These are phyloP conservation scores for Acacia pycnantha DNA, from an alignment of 331 rosid genomes.

Conservation along the genomic window DNA sequence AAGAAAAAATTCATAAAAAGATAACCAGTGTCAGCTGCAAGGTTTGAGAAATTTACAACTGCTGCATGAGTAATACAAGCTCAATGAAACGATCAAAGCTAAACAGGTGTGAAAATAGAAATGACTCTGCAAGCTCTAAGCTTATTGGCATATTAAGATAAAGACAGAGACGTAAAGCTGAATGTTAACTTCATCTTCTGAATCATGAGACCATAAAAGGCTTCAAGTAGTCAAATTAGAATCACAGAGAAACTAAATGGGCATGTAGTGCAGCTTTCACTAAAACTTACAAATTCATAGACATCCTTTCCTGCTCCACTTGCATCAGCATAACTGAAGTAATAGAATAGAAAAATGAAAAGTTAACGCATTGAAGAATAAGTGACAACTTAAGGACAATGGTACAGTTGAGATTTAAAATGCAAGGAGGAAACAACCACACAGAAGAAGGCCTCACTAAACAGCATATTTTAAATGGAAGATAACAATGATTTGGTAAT, in stretches of 20 bases:
- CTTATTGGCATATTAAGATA: background rate
- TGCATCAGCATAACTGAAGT: slow-evolving; percentile 81
- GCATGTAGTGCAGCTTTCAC: slow-evolving; percentile 4
- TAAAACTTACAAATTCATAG: slow-evolving; percentile 77
- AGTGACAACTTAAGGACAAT: slow-evolving; percentile 10
- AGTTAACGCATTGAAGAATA: slow-evolving; percentile 30
- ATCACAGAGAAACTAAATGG: background rate
- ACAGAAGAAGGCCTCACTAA: no score
- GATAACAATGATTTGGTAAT: no score
- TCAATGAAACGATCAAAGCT: slow-evolving; percentile 7
- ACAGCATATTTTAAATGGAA: no score
- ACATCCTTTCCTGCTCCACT: slow-evolving; percentile 94
- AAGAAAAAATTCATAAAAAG: slow-evolving; percentile 17
- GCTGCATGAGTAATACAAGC: background rate
- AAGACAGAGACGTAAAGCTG: background rate
- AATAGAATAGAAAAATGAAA: slow-evolving; percentile 30
- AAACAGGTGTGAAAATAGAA: background rate
- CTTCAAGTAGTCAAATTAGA: slow-evolving; percentile 2
- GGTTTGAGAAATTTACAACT: slow-evolving; percentile 13
- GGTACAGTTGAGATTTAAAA: background rate
- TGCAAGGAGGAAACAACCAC: no score
- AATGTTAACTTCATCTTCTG: background rate
- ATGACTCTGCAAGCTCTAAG: background rate
- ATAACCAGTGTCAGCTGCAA: slow-evolving; percentile 14
- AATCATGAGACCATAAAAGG: background rate